A percentile compares a stretch with the other conserved stretches of the same genome.
These are phyloP conservation scores for Mycena epipterygia DNA, from an alignment of 768 basidiomycete genomes.

Conservation along the genomic window DNA sequence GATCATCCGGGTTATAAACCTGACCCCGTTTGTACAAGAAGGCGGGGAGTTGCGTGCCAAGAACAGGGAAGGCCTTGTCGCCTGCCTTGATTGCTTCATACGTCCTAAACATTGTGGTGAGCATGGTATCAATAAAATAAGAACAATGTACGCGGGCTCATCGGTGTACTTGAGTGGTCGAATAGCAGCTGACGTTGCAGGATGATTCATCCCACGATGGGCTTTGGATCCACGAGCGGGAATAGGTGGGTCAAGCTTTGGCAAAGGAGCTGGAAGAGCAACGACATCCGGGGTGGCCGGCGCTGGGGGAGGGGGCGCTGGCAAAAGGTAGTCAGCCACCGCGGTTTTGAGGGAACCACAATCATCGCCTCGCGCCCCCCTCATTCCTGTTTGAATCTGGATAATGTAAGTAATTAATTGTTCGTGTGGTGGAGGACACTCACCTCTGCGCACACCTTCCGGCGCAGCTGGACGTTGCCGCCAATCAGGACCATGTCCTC, in stretches of 20 bases:
- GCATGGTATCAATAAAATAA: not conserved
- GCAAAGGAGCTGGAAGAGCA: not conserved
- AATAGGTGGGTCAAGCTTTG: not conserved
- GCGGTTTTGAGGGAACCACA: not conserved
- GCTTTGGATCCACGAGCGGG: not conserved
- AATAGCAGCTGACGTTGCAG: not conserved
- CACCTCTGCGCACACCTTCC: not conserved
- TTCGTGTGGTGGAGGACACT: not conserved
- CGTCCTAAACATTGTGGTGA: not conserved
- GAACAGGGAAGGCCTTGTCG: not conserved
- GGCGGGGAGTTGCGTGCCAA: not conserved
- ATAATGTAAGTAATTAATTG: not conserved
- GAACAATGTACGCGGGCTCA: not conserved
- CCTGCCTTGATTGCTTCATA: not conserved
- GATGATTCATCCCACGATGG: not conserved
- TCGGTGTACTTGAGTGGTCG: not conserved
- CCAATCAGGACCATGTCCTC: conserved; percentile 1
- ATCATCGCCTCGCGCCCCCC: not conserved
- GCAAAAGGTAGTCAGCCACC: not conserved
- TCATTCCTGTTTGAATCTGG: not conserved
- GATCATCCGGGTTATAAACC: not conserved
- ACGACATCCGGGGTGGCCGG: not conserved
- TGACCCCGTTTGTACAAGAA: not conserved
- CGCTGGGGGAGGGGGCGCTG: not conserved
- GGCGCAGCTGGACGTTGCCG: not conserved